Evolutionary conservation across 139 green algal species (phyloP), one percentile per base, ranked within the genome.

Genomic region (Picochlorum sp.): DNA sequence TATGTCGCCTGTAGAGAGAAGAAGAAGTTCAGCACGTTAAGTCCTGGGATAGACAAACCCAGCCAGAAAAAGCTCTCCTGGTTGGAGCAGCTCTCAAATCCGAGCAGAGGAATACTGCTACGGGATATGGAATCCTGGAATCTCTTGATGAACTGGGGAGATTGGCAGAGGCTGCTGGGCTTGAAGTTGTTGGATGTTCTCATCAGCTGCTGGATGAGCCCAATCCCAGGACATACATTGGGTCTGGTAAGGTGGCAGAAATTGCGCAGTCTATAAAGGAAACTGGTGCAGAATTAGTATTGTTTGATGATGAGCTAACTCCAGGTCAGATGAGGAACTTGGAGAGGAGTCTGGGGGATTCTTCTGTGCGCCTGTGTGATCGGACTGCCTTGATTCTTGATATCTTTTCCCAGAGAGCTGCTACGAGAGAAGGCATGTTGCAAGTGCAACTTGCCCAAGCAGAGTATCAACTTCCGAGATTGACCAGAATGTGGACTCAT

Each of bases 401-500:
- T 72, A 97, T 99, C 65, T 99, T 99, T 78, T 80, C 45, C 4
- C 92, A 98, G 72, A 66, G 90, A 2, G 93, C 92, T 25, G 68
- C 67, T 12, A 96, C 89, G 0, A 77, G 77, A 28, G 93, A 99
- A 76, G 93, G 91, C 14, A 82, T 90, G 67, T 82, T 99, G 64
- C 91, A 98, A 83, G 92, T 98, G 20, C 83, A 93, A 73, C 70
- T 97, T 28, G 93, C 90, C 0, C 81, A 94, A 52, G 72, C 60
- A 0, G 84, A 96, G 78, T 99, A 98, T 71, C 88, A 99, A 81
- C 73, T 99, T 55, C 93, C 93, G 1, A 77, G 93, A 9, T 72
- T 99, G 43, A 96, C 85, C 3, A 77, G 82, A 56, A 96, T 99
- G 90, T 99, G 93, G 93, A 88, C 69, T 0, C 93, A 99, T 51